Base-by-base conservation (phyloP, 1,139 yeast genomes). In the Kodamaea ohmeri region DNA sequence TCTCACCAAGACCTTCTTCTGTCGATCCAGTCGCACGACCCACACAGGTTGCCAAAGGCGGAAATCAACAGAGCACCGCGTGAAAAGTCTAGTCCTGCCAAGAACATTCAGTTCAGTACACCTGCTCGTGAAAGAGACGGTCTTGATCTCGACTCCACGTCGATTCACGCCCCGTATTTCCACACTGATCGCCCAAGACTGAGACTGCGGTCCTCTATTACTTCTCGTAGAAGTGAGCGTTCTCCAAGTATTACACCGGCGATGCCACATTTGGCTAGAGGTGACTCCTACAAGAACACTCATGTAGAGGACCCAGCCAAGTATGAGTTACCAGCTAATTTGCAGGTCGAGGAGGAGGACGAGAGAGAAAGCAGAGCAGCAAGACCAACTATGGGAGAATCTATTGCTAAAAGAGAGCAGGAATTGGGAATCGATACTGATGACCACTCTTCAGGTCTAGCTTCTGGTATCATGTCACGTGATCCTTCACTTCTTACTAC, bases 241-340 rank as follows among this genome's bases (percentile, higher is more conserved):
- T 50, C 45, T 6, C 27, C 36, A 8, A 60, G 72, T 3, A 53
- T 66, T 25, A 52, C 69, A 3, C 52, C 61, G 3, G 45, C 51
- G 12, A 65, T 58, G 47, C 82, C 84, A 3, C 83, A 79, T 55
- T 66, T 80, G 52, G 85, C 85, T 6, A 67, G 82, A 44, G 86
- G 86, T 33, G 85, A 79, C 48, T 76, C 83, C 1, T 79, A 78
- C 53, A 79, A 77, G 50, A 72, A 71, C 51, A 65, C 71, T 25
- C 65, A 63, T 38, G 52, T 47, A 17, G 69, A 62, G 12, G 66
- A 65, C 34, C 76, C 76, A 22, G 48, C 65, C 12, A 59, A 62
- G 42, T 71, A 71, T 48, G 76, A 71, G 45, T 59, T 70, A 38
- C 76, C 76, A n/a, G 65, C 73, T 1, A 67, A 58, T 34, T 58